Conservation (phyloP, 2,329 filamentous ascomycete genomes). For the Dissoconium aciculare region DNA sequence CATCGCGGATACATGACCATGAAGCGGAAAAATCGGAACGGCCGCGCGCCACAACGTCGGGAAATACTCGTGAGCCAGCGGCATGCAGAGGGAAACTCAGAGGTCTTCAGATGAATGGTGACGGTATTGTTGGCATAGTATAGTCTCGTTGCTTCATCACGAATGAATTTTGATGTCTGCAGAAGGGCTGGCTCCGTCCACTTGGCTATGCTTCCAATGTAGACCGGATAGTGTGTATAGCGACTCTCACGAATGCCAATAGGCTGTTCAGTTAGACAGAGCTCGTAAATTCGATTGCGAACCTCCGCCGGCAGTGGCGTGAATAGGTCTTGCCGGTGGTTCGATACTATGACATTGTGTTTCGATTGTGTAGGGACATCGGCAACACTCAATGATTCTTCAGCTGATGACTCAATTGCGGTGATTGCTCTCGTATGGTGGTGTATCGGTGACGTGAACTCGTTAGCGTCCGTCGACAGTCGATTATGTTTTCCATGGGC, state of each 20-base stretch:
- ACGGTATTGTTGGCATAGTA: neutral
- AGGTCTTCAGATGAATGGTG: neutral
- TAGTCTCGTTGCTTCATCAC: neutral
- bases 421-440: neutral
- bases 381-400: neutral
- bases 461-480: neutral
- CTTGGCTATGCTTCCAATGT: neutral
- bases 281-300: neutral
- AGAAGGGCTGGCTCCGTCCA: neutral
- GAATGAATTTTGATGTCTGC: neutral
- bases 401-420: neutral
- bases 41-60: neutral
- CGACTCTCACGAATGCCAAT: neutral
- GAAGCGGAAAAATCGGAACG: neutral
- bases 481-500: neutral
- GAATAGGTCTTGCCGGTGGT: neutral
- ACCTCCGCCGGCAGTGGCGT: neutral
- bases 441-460: neutral
- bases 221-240: neutral
- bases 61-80: neutral
- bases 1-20: neutral
- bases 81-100: neutral
- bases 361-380: neutral
- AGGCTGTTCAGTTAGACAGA: neutral
- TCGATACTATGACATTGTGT: neutral